Conservation (phyloP, 1,284 basidiomycete genomes). For the Tylopilus orsonianus region DNA sequence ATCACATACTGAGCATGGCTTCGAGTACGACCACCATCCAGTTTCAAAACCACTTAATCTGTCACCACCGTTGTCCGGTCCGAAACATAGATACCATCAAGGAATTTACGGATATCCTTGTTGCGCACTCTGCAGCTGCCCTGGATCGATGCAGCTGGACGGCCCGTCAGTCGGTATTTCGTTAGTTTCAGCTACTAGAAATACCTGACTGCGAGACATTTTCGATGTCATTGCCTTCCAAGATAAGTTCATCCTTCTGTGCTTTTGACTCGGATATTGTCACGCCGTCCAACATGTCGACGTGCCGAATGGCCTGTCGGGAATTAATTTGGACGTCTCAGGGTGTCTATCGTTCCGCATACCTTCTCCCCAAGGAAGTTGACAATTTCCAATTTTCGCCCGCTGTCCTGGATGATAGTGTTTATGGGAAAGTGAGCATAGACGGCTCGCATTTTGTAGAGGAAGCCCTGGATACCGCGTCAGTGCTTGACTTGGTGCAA, state of each 20-base stretch:
- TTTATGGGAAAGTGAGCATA: conserved; percentile 99
- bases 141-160: conserved; percentile 88
- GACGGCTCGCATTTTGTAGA: conserved; percentile 99
- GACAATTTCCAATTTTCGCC: conserved; percentile 87
- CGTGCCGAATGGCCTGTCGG: conserved; percentile 82
- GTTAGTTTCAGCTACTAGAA: conserved; percentile 3
- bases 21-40: conserved; percentile 10
- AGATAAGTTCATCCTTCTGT: conserved; percentile 94
- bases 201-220: conserved; percentile 92
- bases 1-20: conserved; percentile 24
- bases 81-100: conserved; percentile 92
- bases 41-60: conserved; percentile 38
- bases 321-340: background rate
- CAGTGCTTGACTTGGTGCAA: conserved; percentile 2
- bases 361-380: conserved; percentile 99
- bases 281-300: conserved; percentile 91
- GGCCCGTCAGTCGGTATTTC: conserved; percentile 2
- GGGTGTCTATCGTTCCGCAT: conserved; percentile 11
- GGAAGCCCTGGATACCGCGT: conserved; percentile 75
- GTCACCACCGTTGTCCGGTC: conserved; percentile 68
- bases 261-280: conserved; percentile 87
- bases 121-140: conserved; percentile 93
- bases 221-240: conserved; percentile 94
- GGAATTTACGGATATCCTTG: conserved; percentile 97
- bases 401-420: conserved; percentile 90